Evolutionary conservation across 2,329 filamentous ascomycete genomes (phyloP).

Genomic region (Fusarium globosum): DNA sequence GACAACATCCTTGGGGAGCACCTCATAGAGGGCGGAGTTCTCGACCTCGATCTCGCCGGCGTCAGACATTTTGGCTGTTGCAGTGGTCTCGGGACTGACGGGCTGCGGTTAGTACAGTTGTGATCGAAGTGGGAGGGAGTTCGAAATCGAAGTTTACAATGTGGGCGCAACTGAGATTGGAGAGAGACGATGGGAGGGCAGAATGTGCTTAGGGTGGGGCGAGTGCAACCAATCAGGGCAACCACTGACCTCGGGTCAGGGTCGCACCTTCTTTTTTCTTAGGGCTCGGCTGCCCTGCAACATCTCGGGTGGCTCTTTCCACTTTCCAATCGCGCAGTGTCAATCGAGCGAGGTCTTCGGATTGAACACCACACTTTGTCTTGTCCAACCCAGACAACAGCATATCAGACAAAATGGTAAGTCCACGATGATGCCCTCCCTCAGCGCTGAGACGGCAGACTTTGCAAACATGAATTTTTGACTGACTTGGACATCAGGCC

Average conservation of each 20-base stretch:
- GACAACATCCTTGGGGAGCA: slow-evolving; percentile 93
- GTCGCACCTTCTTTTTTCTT: slow-evolving; percentile 23
- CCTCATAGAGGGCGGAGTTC: slow-evolving; percentile 77
- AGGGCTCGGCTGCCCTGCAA: slow-evolving; percentile 43
- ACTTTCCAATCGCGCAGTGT: slow-evolving; percentile 15
- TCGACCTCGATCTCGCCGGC: slow-evolving; percentile 93
- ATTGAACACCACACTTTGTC: slow-evolving; percentile 46
- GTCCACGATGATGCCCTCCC: slow-evolving; percentile 34
- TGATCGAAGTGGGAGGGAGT: slow-evolving; percentile 47
- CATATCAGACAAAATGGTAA: slow-evolving; percentile 59
- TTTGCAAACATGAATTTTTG: slow-evolving; percentile 25
- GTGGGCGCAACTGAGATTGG: slow-evolving; percentile 21
- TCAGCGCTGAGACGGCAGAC: neutral
- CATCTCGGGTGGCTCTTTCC: slow-evolving; percentile 46
- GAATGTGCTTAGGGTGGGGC: slow-evolving; percentile 15
- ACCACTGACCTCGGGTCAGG: neutral
- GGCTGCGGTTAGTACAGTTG: slow-evolving; percentile 51
- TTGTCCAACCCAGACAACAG: slow-evolving; percentile 53
- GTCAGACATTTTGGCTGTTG: slow-evolving; percentile 85
- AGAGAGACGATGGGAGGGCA: slow-evolving; percentile 11
- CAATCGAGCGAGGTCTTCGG: slow-evolving; percentile 21
- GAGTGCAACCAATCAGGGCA: neutral
- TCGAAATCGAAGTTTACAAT: slow-evolving; percentile 43
- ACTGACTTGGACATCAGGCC: slow-evolving; percentile 50
- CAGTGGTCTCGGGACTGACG: slow-evolving; percentile 51